Base-by-base conservation (phyloP, 1,139 yeast genomes). In the Zygoascus sp. region DNA sequence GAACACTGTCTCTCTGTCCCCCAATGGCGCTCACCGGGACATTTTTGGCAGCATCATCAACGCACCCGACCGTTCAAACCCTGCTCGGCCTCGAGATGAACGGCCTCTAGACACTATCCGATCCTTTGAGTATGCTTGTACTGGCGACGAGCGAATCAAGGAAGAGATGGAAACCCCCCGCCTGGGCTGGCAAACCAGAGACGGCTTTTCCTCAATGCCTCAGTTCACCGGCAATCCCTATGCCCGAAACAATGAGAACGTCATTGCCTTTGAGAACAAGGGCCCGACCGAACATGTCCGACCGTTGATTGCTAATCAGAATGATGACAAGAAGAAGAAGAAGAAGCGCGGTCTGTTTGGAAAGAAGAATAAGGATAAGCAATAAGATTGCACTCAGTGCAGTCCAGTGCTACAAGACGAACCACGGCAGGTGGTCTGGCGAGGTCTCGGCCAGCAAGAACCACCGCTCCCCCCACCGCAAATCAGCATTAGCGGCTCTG, bases 31-130 rank as follows among this genome's bases (percentile, higher is more conserved):
- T 43, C 66, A 82, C 59, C 80, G 79, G 57, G 98, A 92, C 64
- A 80, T 87, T 39, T 90, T 89, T 66, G 98, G 98, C 22, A 77
- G 79, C 53, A 76, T 80, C 5, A 90, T 92, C 58, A 59, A 62
- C 4, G 77, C 76, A 53, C 86, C 95, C 4, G 98, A 92, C 64
- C 74, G 83, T 58, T 86, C 95, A 22, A 92, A 92, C 63, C 98
- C 98, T 17, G 83, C 97, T 11, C 77, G 98, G 60, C 69, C 85
- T 15, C 77, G 97, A 63, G 89, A 89, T 65, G 98, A 92, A 70
- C 79, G 98, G 57, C 98, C 98, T 3, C 70, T 92, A 61, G 98
- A 94, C 66, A 92, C 98, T 2, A 89, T 92, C 59, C 74, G 97
- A 54, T 77, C 86, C 5, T 92, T 92, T 67, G 97, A 92, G 70